Base-by-base conservation (phyloP, 352 stramenopile species). In the Phytophthora citricola region DNA sequence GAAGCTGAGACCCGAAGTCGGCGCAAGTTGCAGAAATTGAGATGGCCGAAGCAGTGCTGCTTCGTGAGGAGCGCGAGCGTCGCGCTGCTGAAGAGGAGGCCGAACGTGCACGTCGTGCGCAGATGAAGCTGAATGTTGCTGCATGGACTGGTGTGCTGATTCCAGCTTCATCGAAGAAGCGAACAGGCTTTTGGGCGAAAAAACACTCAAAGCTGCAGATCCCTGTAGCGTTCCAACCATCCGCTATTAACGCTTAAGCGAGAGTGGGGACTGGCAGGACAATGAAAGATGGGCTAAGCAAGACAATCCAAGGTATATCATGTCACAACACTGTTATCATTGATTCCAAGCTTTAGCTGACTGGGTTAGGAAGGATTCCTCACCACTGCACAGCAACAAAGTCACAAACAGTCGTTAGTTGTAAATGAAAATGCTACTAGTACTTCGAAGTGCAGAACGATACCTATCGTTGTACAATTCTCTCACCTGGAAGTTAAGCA, bases 1-100 rank as follows among this genome's bases (percentile, higher is more conserved):
- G 88, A 95, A 64, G 88, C 88, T 39, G 88, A 95, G 51, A 55
- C 76, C 4, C 81, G 88, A 24, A 94, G 86, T 54, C 75, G 88
- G 34, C 83, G 83, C 17, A 82, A 81, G 20, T 46, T 86, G 2
- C 85, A 90, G 53, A 91, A 90, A 50, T 26, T 88, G 31, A 94
- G 60, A 87, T 92, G 52, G 79, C 79, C 0, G 69, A 87, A 27
- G 80, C 85, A 26, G 81, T 91, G 41, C 69, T 68, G 45, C 55
- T 84, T 38, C 81, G 85, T 11, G 79, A 92, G 61, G 82, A 91
- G 53, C 78, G 82, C 1, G 81, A 94, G 31, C 76, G 63, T 17
- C 79, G 83, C 41, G 55, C 66, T 14, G 68, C 77, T 40, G 81
- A 90, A 59, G 76, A 89, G 24, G 76, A 79, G 6, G 78, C 76